phyloP scores from a whole-genome alignment of 2,329 filamentous ascomycete species.

The Ophiostoma himal-ulmi region DNA sequence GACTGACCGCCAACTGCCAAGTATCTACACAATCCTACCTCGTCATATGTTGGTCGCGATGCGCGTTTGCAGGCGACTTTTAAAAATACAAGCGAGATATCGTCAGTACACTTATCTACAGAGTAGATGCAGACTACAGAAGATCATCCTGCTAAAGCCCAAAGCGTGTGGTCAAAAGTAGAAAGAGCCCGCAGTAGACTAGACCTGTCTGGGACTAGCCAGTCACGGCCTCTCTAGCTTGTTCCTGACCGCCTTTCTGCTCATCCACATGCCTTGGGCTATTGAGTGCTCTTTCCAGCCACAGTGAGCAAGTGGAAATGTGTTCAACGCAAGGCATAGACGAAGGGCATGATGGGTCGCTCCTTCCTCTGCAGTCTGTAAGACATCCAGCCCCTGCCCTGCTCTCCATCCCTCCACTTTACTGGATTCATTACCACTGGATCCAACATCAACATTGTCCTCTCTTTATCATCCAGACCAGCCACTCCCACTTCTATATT shows the following conservation, averaged over 20 bases:
- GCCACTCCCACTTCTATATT: not conserved
- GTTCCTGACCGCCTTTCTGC: constrained; percentile 21
- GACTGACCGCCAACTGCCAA: constrained; percentile 5
- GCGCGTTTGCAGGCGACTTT: not conserved
- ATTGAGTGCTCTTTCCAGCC: not conserved
- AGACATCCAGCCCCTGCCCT: not conserved
- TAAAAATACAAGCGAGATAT: not conserved
- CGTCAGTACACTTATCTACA: not conserved
- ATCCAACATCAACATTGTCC: not conserved
- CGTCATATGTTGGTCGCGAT: not conserved
- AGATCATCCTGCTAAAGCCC: not conserved
- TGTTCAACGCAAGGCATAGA: not conserved
- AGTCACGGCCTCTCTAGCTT: constrained; percentile 2
- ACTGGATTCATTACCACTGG: not conserved
- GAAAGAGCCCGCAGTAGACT: constrained; percentile 18
- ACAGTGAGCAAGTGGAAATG: not conserved
- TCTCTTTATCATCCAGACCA: not conserved
- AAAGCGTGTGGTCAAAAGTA: constrained; percentile 16
- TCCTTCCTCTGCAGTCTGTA: not conserved
- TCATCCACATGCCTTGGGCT: not conserved
- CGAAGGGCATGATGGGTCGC: not conserved
- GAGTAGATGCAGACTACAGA: not conserved
- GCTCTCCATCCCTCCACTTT: not conserved
- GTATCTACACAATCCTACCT: not conserved
- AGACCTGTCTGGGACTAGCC: constrained; percentile 17